These are phyloP conservation scores for Gastrolobium villosum DNA, from an alignment of 306 rosid genomes.

Conservation along the genomic window DNA sequence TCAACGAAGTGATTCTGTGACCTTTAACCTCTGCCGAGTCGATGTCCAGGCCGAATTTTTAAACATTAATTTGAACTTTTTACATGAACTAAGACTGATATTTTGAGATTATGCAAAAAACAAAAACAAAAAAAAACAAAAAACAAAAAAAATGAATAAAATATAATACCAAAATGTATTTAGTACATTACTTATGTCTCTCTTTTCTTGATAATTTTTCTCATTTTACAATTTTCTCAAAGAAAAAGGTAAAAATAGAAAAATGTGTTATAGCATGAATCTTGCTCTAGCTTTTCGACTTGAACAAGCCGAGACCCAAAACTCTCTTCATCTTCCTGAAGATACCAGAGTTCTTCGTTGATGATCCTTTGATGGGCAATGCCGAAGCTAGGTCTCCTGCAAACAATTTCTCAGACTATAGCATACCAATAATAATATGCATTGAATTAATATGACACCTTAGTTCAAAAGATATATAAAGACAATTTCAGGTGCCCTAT, in stretches of 20 bases:
- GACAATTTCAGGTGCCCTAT: not conserved
- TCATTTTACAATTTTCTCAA: not conserved
- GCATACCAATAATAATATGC: not conserved
- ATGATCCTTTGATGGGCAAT: not conserved
- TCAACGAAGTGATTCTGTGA: too few species aligned
- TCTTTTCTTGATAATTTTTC: not conserved
- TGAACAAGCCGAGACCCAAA: constrained; percentile 52
- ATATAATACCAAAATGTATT: constrained; percentile 14
- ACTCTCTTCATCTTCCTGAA: constrained; percentile 54
- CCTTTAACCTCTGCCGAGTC: too few species aligned
- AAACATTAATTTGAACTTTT: too few species aligned
- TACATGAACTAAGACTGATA: too few species aligned
- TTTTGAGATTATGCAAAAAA: too few species aligned
- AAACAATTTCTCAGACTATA: constrained; percentile 20
- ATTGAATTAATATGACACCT: not conserved
- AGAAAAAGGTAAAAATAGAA: not conserved
- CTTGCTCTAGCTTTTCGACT: constrained; percentile 42
- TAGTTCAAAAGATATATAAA: not conserved
- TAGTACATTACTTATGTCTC: not conserved
- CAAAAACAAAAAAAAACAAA: not conserved
- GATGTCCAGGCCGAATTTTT: too few species aligned
- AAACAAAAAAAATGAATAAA: constrained; percentile 38
- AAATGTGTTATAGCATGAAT: constrained; percentile 6
- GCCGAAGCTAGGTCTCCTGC: constrained; percentile 46
- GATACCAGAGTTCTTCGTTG: constrained; percentile 12